Evolutionary conservation across 176 grass and related monocot species (phyloP), one percentile per base, ranked within the genome.

Genomic region (Oryza rufipogon): DNA sequence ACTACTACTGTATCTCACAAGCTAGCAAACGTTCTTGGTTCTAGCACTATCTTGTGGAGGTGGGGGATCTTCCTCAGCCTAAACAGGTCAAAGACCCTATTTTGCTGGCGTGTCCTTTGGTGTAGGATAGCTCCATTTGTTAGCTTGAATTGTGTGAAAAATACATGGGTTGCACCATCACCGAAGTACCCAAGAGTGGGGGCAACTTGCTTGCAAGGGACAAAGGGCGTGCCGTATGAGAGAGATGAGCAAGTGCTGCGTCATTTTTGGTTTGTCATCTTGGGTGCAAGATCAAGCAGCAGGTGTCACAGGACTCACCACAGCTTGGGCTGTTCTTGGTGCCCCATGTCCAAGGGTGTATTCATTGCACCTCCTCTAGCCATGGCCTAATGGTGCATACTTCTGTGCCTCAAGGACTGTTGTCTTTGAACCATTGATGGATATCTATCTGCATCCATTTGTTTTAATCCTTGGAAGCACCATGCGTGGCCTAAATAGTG

Each of bases 111-210:
- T 84, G 15, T 19, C 33, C 56, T 52, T 47, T 36, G 63, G 26
- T 25, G 19, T 25, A 61, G 25, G 71, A 81, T 87, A 75, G 8
- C 36, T 19, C 86, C 80, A 83, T 78, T 25, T 72, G 13, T 71
- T 54, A 63, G 58, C 58, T 63, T 63, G 58, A 63, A 23, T 23
- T 54, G 45, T 42, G 48, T 82, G 46, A 54, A 64, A 56, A 74
- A 58, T 66, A 17, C 51, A 54, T 72, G 80, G 80, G 52, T 88
- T 88, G 80, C 74, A 83, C 56, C 67, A 88, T 71, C 65, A 83
- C 13, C 67, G 22, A 33, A 83, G 74, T 73, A 88, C 86, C 11
- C 10, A 20, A 22, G 71, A 8, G 86, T 77, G 71, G 64, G 71
- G 71, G 64, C 78, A 70, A 52, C 48, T 75, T 76, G 19, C 13